These are phyloP conservation scores for Podaxis sp. DNA, from an alignment of 768 basidiomycete genomes.

Conservation along the genomic window DNA sequence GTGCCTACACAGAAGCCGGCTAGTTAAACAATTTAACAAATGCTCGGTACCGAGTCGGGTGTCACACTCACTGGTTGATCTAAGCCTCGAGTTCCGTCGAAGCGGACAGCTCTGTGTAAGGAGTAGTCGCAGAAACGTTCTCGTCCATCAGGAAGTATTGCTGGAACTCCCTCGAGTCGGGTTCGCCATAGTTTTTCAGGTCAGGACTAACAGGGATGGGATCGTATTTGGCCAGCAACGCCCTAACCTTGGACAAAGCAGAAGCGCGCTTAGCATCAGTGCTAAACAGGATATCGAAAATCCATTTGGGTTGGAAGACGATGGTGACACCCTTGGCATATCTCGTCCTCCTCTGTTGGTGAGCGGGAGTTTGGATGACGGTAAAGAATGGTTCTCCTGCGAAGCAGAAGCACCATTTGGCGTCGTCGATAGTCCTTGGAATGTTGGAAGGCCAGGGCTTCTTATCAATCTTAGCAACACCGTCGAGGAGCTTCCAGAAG, in stretches of 20 bases:
- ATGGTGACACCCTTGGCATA: constrained; percentile 2
- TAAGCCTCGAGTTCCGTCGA: no score
- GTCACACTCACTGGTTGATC: no score
- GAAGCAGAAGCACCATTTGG: constrained; percentile 7
- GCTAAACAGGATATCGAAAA: background rate
- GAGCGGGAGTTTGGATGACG: background rate
- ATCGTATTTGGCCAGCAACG: background rate
- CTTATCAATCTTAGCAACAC: no score
- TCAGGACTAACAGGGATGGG: background rate
- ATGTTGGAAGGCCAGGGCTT: background rate
- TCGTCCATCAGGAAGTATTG: constrained; percentile 3
- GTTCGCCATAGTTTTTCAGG: constrained; percentile 5
- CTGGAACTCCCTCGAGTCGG: constrained; percentile 4
- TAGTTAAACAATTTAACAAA: no score
- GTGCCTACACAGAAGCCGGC: no score
- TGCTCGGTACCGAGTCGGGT: no score
- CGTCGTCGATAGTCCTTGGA: background rate
- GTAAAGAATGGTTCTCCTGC: background rate
- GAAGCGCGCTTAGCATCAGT: background rate
- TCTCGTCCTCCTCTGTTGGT: background rate
- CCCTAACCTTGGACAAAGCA: background rate
- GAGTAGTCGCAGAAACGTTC: background rate
- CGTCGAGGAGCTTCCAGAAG: background rate
- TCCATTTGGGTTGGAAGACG: background rate
- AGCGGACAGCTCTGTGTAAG: no score